A percentile compares a stretch with the other conserved stretches of the same genome.
Evolutionary conservation across 2,329 filamentous ascomycete genomes (phyloP).

Genomic region (Claviceps sp.): DNA sequence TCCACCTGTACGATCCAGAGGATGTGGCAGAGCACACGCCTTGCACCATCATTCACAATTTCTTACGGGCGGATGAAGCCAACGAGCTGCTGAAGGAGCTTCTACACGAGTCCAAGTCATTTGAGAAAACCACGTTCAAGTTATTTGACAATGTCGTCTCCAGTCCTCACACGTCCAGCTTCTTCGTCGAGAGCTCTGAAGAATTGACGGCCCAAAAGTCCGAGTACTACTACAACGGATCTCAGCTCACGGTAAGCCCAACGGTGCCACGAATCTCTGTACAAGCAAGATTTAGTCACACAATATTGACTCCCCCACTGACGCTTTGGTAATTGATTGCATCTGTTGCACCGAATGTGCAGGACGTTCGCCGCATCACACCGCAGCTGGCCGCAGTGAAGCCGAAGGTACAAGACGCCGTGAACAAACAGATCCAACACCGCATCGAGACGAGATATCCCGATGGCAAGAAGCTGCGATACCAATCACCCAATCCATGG

Average conservation of each 20-base stretch:
- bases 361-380: slow-evolving; percentile 66
- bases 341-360: neutral
- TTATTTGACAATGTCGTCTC: slow-evolving; percentile 79
- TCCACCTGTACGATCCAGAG: slow-evolving; percentile 69
- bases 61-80: slow-evolving; percentile 59
- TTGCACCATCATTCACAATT: slow-evolving; percentile 87
- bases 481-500: slow-evolving; percentile 65
- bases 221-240: slow-evolving; percentile 80
- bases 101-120: slow-evolving; percentile 57
- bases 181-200: slow-evolving; percentile 66
- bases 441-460: slow-evolving; percentile 60
- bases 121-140: slow-evolving; percentile 62
- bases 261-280: too few relatives aligned
- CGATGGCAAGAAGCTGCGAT: slow-evolving; percentile 56
- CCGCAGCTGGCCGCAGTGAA: slow-evolving; percentile 61
- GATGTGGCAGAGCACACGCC: slow-evolving; percentile 77
- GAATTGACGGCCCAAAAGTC: slow-evolving; percentile 58
- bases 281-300: too few relatives aligned
- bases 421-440: slow-evolving; percentile 63
- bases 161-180: slow-evolving; percentile 70
- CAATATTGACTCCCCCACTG: neutral
- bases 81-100: slow-evolving; percentile 64
- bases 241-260: slow-evolving; percentile 42
- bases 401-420: slow-evolving; percentile 54
- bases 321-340: neutral